Evolutionary conservation across 2,329 filamentous ascomycete genomes (phyloP).

Genomic region (Microdochium trichocladiopsis): DNA sequence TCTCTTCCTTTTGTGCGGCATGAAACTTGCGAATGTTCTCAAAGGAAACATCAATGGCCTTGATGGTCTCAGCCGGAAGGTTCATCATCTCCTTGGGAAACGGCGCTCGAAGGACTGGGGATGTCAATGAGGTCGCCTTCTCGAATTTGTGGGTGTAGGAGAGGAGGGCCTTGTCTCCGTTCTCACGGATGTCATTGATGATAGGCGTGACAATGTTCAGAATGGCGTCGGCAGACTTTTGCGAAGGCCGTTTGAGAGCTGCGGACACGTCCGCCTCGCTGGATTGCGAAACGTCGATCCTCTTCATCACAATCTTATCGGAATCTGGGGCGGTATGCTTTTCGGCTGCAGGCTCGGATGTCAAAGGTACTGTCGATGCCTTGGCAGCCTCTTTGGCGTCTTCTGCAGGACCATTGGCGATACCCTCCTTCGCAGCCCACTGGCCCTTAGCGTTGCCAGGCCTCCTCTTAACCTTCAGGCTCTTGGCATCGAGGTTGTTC

Average conservation of each 20-base stretch:
- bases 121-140: constrained; percentile 84
- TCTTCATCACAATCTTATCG: constrained; percentile 72
- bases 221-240: constrained; percentile 90
- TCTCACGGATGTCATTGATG: constrained; percentile 74
- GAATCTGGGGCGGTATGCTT: constrained; percentile 28
- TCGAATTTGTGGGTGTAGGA: constrained; percentile 98
- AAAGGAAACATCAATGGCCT: constrained; percentile 89
- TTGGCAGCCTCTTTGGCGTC: constrained; percentile 25
- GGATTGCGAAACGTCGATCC: constrained; percentile 62
- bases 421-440: constrained; percentile 79
- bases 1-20: constrained; percentile 78
- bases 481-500: constrained; percentile 87
- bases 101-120: constrained; percentile 82
- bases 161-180: constrained; percentile 82
- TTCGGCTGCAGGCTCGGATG: constrained; percentile 27
- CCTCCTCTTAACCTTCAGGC: constrained; percentile 87
- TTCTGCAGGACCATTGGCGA: constrained; percentile 31
- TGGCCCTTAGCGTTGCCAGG: constrained; percentile 91
- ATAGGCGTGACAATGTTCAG: constrained; percentile 88
- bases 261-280: constrained; percentile 60
- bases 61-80: constrained; percentile 72
- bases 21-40: constrained; percentile 96
- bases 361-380: constrained; percentile 21
- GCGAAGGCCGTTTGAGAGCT: constrained; percentile 80
- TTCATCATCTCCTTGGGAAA: constrained; percentile 84